Base-by-base conservation (phyloP, 768 basidiomycete genomes). In the Suillus ampliporus region DNA sequence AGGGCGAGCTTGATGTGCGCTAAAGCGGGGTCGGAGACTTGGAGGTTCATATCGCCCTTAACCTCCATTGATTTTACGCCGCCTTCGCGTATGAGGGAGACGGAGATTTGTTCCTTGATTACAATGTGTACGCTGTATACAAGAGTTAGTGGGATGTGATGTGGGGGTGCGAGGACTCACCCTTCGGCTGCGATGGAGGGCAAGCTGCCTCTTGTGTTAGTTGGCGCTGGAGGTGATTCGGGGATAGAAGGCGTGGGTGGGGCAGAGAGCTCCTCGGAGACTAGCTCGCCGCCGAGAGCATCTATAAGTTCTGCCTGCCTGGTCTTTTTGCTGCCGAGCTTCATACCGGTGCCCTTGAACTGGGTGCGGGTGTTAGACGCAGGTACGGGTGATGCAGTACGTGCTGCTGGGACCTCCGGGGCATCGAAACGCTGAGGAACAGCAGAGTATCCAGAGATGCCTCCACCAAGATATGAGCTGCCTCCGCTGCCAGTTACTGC, bases 291-390 rank as follows among this genome's bases (percentile, higher is more conserved):
- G 11, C 95, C 96, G 10, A 99, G 82, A 1, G 93, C 92, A 71
- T 95, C 93, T 44, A 96, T 75, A 23, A 97, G 75, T 65, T 97
- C 96, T 6, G 91, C 89, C 72, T 97, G 92, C 70, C 90, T 92
- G 34, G 89, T 89, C 78, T 93, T 96, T 79, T 97, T 98, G 69
- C 86, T 85, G 38, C 97, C 96, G 15, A 99, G 85, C 70, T 99
- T 98, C 97, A 99, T 98, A 28, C 97, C 97, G 11, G 88, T 84
- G 47, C 91, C 87, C 80, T 97, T 97, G 88, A 99, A 99, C 6
- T 92, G 91, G 2, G 85, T 70, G 46, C 89, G 87, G n/a, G 85
- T 68, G 0, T 81, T 70, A 3, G 85, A 79, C 4, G 82, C 77
- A 5, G 84, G 83, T 3, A 68, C 71, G 40, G 78, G 72, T 0